Percentiles rank a stretch among this genome's conserved stretches.
These are phyloP conservation scores for Russula emetica DNA, from an alignment of 768 basidiomycete species.

Conservation along the genomic window DNA sequence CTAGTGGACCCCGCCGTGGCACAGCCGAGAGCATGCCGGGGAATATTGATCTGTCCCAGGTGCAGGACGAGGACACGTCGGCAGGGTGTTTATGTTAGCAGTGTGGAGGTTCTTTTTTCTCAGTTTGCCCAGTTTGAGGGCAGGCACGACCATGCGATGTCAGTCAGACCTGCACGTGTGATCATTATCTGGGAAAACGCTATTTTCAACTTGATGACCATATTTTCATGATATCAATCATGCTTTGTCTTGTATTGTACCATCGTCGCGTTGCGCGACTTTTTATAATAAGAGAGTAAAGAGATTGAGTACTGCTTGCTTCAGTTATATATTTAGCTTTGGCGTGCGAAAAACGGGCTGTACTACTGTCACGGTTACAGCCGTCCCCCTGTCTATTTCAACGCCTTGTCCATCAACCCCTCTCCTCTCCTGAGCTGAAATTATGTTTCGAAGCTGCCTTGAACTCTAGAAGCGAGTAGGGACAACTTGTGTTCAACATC, in stretches of 20 bases:
- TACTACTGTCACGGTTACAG: no score
- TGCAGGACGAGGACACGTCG: conserved; percentile 27
- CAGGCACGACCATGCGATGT: neutral
- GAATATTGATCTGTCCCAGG: conserved; percentile 37
- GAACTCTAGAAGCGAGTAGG: no score
- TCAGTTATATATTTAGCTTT: no score
- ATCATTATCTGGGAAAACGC: neutral
- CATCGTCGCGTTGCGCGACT: neutral
- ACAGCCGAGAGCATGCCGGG: conserved; percentile 39
- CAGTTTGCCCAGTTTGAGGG: no score
- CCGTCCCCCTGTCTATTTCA: no score
- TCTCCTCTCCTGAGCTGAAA: no score
- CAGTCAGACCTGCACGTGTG: neutral
- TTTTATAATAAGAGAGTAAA: neutral
- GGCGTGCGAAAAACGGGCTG: no score
- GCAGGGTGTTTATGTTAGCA: conserved; percentile 37
- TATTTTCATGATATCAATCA: neutral
- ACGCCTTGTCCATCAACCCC: no score
- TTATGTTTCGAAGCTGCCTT: no score
- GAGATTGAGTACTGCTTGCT: no score
- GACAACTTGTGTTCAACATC: no score
- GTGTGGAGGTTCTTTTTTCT: no score
- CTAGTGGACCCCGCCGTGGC: conserved; percentile 9
- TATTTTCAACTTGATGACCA: neutral
- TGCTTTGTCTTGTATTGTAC: conserved; percentile 3